Percentiles rank a stretch among this genome's conserved stretches.
phyloP scores from a whole-genome alignment of 208 protist genomes.

The Phytomonas serpens region DNA sequence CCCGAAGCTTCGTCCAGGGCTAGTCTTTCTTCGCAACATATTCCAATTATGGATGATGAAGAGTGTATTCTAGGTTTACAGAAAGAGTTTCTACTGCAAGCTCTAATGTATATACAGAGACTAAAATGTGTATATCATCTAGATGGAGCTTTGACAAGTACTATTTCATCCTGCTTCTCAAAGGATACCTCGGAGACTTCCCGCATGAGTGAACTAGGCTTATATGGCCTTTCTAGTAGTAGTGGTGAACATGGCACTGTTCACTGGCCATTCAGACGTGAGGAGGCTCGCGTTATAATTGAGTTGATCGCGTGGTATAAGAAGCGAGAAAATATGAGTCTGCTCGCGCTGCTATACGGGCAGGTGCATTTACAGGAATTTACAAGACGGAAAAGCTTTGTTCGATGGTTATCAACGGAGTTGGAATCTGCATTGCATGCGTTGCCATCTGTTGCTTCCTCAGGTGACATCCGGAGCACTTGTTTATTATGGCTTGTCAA shows the following conservation, averaged over 20 bases:
- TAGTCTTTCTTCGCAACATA: not conserved
- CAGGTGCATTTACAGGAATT: not conserved
- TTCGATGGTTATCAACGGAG: not conserved
- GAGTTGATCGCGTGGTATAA: not conserved
- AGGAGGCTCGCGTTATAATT: not conserved
- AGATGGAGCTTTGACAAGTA: not conserved
- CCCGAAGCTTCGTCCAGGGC: not conserved
- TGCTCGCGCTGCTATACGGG: not conserved
- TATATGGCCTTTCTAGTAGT: not conserved
- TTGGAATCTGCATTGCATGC: not conserved
- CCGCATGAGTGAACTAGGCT: not conserved
- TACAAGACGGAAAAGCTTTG: not conserved
- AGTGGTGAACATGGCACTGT: not conserved
- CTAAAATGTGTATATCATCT: not conserved
- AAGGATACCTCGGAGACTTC: not conserved
- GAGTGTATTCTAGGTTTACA: not conserved
- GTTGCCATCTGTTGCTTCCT: not conserved
- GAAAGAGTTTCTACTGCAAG: not conserved
- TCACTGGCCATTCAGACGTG: not conserved
- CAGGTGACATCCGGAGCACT: not conserved
- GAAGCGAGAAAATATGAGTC: not conserved
- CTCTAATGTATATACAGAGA: not conserved
- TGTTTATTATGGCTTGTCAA: constrained; percentile 8
- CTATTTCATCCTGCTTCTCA: not conserved
- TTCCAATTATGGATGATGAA: not conserved